phyloP scores from a whole-genome alignment of 192 early-diverging fungal genomes.

The Umbelopsis ramanniana region DNA sequence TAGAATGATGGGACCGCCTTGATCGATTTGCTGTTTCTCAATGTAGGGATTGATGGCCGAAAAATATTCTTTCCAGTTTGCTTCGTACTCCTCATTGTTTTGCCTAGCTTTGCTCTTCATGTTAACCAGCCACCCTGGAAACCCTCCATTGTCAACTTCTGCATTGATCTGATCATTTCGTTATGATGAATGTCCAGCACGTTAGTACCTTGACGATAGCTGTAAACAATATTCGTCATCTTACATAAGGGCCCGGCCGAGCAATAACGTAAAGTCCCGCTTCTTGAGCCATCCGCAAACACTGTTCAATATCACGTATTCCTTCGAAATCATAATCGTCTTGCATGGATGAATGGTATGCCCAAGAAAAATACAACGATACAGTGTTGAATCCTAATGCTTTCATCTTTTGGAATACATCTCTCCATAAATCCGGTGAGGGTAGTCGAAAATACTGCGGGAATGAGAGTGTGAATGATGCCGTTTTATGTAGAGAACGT shows the following conservation, averaged over 20 bases:
- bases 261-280: conserved; percentile 34
- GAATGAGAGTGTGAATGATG: background rate
- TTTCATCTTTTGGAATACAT: conserved; percentile 36
- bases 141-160: background rate
- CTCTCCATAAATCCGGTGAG: conserved; percentile 34
- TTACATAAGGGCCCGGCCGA: conserved; percentile 26
- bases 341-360: conserved; percentile 30
- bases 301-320: conserved; percentile 29
- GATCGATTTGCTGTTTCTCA: conserved; percentile 6
- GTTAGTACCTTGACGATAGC: no score
- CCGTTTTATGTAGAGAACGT: no score
- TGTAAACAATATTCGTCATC: background rate
- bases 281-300: conserved; percentile 23
- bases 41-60: conserved; percentile 22
- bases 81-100: background rate
- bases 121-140: conserved; percentile 18
- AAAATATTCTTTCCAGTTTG: conserved; percentile 11
- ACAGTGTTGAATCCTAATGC: conserved; percentile 32
- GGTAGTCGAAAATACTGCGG: conserved; percentile 29
- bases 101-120: background rate
- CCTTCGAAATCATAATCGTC: conserved; percentile 35
- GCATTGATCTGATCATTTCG: no score
- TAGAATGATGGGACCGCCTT: conserved; percentile 9
- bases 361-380: conserved; percentile 35
- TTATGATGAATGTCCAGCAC: no score